Percentiles rank a stretch among this genome's conserved stretches.
These are phyloP conservation scores for Globisporangium cederbergense DNA, from an alignment of 352 stramenopile species.

Conservation along the genomic window DNA sequence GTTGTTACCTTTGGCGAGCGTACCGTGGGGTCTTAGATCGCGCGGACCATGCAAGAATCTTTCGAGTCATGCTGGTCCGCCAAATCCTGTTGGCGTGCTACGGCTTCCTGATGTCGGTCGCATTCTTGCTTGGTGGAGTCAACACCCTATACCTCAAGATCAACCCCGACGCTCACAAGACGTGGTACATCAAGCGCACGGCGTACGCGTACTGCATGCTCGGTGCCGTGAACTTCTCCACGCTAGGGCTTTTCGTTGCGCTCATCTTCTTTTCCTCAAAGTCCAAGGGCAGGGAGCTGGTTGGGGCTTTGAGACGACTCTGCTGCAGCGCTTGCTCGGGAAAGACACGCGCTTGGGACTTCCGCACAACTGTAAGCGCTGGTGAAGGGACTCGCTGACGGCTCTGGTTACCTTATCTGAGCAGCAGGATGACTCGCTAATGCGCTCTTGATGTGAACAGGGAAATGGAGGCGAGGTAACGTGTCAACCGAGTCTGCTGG, in stretches of 20 bases:
- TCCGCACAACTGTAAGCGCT: background rate
- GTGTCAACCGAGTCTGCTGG: constrained; percentile 4
- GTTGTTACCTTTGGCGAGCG: constrained; percentile 24
- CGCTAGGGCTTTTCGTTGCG: constrained; percentile 29
- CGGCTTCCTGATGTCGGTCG: constrained; percentile 25
- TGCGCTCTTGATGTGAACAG: background rate
- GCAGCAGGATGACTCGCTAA: background rate
- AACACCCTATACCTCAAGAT: constrained; percentile 27
- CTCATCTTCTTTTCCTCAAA: constrained; percentile 30
- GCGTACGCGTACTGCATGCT: constrained; percentile 29
- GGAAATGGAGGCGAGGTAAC: background rate
- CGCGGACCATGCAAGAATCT: constrained; percentile 14
- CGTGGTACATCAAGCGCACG: constrained; percentile 27
- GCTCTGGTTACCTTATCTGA: background rate
- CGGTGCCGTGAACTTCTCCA: constrained; percentile 31
- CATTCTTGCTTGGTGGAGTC: constrained; percentile 21
- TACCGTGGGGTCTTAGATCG: constrained; percentile 16
- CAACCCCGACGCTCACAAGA: constrained; percentile 17
- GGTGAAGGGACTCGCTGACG: background rate
- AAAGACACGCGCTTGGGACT: background rate
- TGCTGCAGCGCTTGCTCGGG: constrained; percentile 1
- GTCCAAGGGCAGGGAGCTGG: constrained; percentile 11
- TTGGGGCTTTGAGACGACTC: constrained; percentile 5
- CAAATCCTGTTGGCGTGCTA: constrained; percentile 26
- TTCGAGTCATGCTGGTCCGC: constrained; percentile 25